Conservation (phyloP, 768 basidiomycete genomes). For the Mycena albidolilacea region DNA sequence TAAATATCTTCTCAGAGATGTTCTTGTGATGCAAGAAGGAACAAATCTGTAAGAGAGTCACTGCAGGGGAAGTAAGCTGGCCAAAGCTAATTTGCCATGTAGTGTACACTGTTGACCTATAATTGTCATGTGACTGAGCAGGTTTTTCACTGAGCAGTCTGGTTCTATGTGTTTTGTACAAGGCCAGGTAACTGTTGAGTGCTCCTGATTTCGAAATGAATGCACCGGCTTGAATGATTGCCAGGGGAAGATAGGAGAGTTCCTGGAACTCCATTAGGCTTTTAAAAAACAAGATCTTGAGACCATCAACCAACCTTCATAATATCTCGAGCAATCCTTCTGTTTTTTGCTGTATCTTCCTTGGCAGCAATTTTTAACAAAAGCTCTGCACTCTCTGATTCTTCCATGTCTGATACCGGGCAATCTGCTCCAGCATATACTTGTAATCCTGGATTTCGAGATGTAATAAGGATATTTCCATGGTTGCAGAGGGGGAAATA, state of each 20-base stretch:
- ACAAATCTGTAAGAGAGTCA: not conserved
- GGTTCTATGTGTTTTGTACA: not conserved
- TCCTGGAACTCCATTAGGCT: not conserved
- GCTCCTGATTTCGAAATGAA: not conserved
- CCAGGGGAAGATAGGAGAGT: not conserved
- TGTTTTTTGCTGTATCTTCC: not conserved
- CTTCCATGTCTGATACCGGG: not conserved
- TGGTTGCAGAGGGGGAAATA: no score
- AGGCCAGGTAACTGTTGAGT: not conserved
- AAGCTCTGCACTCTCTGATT: not conserved
- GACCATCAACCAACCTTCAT: not conserved
- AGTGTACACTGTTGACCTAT: not conserved
- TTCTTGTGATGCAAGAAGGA: not conserved
- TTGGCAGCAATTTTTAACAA: not conserved
- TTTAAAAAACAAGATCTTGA: not conserved
- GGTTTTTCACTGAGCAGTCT: not conserved
- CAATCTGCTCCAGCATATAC: no score
- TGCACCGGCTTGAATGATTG: not conserved
- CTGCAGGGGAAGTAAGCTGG: not conserved
- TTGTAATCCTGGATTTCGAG: no score
- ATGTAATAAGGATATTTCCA: no score
- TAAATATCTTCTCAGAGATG: not conserved
- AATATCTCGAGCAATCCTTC: not conserved
- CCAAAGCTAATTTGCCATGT: conserved; percentile 11
- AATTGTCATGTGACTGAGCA: not conserved